phyloP scores from a whole-genome alignment of 2,329 filamentous ascomycete species.

The Cladorrhinum sp. region DNA sequence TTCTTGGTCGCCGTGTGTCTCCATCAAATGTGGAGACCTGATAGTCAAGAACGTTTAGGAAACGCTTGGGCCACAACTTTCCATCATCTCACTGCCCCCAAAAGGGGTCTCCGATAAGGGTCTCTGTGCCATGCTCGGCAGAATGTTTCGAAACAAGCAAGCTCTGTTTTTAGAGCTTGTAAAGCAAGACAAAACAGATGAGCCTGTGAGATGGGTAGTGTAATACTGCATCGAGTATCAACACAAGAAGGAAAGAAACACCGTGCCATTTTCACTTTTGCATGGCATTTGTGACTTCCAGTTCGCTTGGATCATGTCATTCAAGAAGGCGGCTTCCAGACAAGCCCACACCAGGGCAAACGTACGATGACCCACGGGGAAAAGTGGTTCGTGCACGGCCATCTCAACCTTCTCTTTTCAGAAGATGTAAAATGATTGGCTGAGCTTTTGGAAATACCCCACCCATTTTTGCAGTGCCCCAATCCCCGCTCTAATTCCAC shows the following conservation, averaged over 20 bases:
- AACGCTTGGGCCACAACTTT: not conserved
- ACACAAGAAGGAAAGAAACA: not conserved
- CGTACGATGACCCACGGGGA: constrained; percentile 1
- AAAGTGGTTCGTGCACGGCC: not conserved
- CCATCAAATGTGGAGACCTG: not conserved
- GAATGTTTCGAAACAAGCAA: constrained; percentile 17
- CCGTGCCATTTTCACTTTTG: not conserved
- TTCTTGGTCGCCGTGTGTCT: not conserved
- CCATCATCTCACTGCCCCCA: not conserved
- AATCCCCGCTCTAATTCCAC: not conserved
- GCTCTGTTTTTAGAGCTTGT: constrained; percentile 14
- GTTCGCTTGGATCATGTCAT: too few species aligned
- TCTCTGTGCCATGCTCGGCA: constrained; percentile 17
- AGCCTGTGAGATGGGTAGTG: too few species aligned
- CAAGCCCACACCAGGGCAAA: not conserved
- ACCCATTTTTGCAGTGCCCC: constrained; percentile 1
- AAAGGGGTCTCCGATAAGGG: not conserved
- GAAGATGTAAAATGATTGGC: constrained; percentile 10
- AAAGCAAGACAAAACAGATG: too few species aligned
- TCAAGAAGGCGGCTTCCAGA: not conserved
- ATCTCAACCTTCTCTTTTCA: constrained; percentile 12
- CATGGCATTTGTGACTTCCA: not conserved
- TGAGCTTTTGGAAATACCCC: not conserved
- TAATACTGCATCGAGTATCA: not conserved
- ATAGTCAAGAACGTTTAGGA: not conserved